Percentiles rank a stretch among this genome's conserved stretches.
phyloP scores from a whole-genome alignment of 2,329 filamentous ascomycete genomes.

The Erysiphe neolycopersici region DNA sequence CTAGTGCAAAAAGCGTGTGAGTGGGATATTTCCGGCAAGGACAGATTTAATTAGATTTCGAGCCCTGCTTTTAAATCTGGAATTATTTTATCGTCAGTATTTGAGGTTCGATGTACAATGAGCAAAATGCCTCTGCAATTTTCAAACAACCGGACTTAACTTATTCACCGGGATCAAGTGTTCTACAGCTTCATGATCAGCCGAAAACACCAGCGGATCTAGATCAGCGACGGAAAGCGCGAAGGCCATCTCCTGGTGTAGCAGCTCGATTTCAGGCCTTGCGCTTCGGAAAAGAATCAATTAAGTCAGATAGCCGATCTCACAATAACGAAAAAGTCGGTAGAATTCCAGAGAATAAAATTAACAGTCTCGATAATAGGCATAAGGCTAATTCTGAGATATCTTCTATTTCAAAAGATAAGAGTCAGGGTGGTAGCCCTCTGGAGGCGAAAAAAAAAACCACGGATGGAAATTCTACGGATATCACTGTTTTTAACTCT shows the following conservation, averaged over 20 bases:
- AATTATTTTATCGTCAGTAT: too few relatives aligned
- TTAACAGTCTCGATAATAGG: constrained; percentile 40
- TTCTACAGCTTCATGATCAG: constrained; percentile 1
- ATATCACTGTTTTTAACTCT: background rate
- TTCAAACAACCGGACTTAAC: constrained; percentile 4
- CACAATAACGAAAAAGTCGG: constrained; percentile 25
- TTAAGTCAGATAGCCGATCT: constrained; percentile 6
- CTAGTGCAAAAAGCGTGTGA: too few relatives aligned
- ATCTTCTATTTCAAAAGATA: background rate
- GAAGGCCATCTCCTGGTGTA: constrained; percentile 36
- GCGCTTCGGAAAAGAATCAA: constrained; percentile 23
- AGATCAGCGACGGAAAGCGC: constrained; percentile 11
- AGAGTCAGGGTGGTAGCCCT: background rate
- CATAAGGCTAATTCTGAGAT: constrained; percentile 25
- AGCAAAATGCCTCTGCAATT: constrained; percentile 5
- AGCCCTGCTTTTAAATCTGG: too few relatives aligned
- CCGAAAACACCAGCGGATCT: constrained; percentile 3
- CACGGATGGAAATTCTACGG: background rate
- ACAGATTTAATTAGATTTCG: too few relatives aligned
- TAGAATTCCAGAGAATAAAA: constrained; percentile 41
- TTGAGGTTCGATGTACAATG: background rate
- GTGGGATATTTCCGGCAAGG: too few relatives aligned
- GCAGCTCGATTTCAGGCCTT: constrained; percentile 38
- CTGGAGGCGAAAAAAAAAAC: background rate
- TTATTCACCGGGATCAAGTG: constrained; percentile 1